These are phyloP conservation scores for Alloascoidea hylecoeti DNA, from an alignment of 805 yeast genomes.

Conservation along the genomic window DNA sequence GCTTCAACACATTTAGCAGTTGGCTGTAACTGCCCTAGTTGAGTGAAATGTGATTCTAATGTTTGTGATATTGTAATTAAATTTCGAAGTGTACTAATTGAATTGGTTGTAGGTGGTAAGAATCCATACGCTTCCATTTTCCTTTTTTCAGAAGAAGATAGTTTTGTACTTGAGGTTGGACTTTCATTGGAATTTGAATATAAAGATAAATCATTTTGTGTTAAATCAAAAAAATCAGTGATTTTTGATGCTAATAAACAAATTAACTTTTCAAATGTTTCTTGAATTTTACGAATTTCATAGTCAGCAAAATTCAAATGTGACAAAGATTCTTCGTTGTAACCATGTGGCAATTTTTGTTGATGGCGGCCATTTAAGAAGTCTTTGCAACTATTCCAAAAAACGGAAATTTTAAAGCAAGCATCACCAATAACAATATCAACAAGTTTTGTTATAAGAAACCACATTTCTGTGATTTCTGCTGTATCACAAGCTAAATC, in stretches of 20 bases:
- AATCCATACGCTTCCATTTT: conserved; percentile 29
- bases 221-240: conserved; percentile 12
- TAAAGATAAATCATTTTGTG: conserved; percentile 4
- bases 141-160: conserved; percentile 1
- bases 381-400: conserved; percentile 40
- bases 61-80: conserved; percentile 30
- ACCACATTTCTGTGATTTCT: conserved; percentile 45
- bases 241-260: conserved; percentile 14
- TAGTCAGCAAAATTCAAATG: conserved; percentile 26
- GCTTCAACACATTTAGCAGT: conserved; percentile 23
- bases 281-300: conserved; percentile 25
- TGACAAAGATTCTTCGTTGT: conserved; percentile 20
- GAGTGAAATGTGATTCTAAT: conserved; percentile 25
- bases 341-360: conserved; percentile 24
- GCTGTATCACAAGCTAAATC: conserved; percentile 29
- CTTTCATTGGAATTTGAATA: conserved; percentile 1
- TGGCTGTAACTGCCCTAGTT: conserved; percentile 27
- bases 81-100: conserved; percentile 41
- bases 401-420: conserved; percentile 26
- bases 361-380: conserved; percentile 36
- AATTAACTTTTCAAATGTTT: conserved; percentile 23
- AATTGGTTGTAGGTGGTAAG: conserved; percentile 51
- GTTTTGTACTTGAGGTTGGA: conserved; percentile 1
- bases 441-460: conserved; percentile 25
- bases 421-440: conserved; percentile 25